phyloP scores from a whole-genome alignment of 805 yeast genomes.

The Saturnispora diversa region DNA sequence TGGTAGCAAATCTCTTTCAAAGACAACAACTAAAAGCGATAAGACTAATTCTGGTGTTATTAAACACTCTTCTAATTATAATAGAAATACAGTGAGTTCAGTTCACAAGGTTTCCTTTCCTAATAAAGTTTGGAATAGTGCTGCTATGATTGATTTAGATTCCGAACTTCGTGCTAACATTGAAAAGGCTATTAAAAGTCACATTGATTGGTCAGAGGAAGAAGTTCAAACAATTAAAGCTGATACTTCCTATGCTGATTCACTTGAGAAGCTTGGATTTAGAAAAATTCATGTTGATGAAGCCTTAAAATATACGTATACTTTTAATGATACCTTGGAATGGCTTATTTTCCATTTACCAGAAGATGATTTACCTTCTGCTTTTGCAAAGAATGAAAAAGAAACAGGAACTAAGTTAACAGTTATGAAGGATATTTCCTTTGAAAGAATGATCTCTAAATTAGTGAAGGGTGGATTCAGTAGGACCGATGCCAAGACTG shows the following conservation, averaged over 20 bases:
- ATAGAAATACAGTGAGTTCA: slow-evolving; percentile 6
- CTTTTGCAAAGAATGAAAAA: slow-evolving; percentile 47
- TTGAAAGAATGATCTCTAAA: slow-evolving; percentile 52
- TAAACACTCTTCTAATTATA: neutral
- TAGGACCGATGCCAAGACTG: slow-evolving; percentile 48
- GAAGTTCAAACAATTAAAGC: slow-evolving; percentile 13
- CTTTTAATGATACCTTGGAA: slow-evolving; percentile 49
- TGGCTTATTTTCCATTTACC: slow-evolving; percentile 87
- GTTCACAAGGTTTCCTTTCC: slow-evolving; percentile 30
- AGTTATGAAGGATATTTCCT: slow-evolving; percentile 41
- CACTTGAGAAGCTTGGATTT: slow-evolving; percentile 49
- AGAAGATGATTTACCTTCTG: slow-evolving; percentile 81
- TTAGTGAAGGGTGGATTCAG: slow-evolving; percentile 65
- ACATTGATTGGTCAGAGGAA: slow-evolving; percentile 45
- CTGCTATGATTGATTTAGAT: slow-evolving; percentile 61
- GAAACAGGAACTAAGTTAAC: slow-evolving; percentile 54
- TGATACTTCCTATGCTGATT: slow-evolving; percentile 11
- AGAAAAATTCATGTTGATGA: slow-evolving; percentile 62
- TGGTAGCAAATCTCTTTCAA: slow-evolving; percentile 8
- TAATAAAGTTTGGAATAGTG: slow-evolving; percentile 60
- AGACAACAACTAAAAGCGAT: neutral
- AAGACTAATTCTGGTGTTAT: neutral
- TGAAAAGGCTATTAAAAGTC: slow-evolving; percentile 51
- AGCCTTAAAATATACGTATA: slow-evolving; percentile 49
- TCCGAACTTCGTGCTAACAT: slow-evolving; percentile 54